Evolutionary conservation across 1,284 basidiomycete genomes (phyloP).

Genomic region (Pseudozyma tsukubaensis): DNA sequence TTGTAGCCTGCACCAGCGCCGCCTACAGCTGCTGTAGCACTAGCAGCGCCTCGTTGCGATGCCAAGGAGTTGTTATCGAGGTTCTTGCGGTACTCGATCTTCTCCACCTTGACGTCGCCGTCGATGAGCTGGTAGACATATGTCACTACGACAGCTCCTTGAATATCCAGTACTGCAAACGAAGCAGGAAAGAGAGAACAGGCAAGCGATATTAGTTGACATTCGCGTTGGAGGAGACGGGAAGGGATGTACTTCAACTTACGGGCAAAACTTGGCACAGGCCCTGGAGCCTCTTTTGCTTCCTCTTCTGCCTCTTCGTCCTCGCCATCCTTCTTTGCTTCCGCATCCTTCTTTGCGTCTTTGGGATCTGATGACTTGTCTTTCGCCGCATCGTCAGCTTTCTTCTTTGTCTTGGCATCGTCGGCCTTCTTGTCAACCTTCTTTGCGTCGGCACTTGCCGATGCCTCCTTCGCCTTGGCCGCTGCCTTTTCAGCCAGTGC

Average conservation of each 20-base stretch:
- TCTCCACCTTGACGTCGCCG: slow-evolving; percentile 68
- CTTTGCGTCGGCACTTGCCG: slow-evolving; percentile 14
- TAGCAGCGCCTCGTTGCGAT: slow-evolving; percentile 30
- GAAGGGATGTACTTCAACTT: slow-evolving; percentile 12
- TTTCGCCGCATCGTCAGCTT: slow-evolving; percentile 22
- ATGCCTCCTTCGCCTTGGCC: slow-evolving; percentile 24
- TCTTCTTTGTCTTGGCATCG: slow-evolving; percentile 28
- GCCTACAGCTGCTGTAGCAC: slow-evolving; percentile 18
- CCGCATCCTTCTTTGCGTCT: slow-evolving; percentile 15
- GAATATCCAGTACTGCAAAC: slow-evolving; percentile 63
- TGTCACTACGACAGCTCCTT: slow-evolving; percentile 65
- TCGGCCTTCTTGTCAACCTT: slow-evolving; percentile 30
- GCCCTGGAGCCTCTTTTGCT: slow-evolving; percentile 47
- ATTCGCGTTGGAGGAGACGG: neutral
- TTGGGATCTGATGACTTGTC: slow-evolving; percentile 32
- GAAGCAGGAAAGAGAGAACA: neutral
- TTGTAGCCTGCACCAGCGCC: slow-evolving; percentile 28
- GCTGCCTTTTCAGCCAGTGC: slow-evolving; percentile 24
- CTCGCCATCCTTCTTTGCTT: slow-evolving; percentile 9
- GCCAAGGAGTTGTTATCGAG: slow-evolving; percentile 46
- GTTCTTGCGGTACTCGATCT: slow-evolving; percentile 66
- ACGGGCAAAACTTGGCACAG: slow-evolving; percentile 60
- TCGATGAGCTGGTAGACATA: slow-evolving; percentile 68
- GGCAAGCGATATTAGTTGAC: neutral
- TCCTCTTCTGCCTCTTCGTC: slow-evolving; percentile 26